Conservation (phyloP, 345 rosid genomes). For the Sisymbrium irio region DNA sequence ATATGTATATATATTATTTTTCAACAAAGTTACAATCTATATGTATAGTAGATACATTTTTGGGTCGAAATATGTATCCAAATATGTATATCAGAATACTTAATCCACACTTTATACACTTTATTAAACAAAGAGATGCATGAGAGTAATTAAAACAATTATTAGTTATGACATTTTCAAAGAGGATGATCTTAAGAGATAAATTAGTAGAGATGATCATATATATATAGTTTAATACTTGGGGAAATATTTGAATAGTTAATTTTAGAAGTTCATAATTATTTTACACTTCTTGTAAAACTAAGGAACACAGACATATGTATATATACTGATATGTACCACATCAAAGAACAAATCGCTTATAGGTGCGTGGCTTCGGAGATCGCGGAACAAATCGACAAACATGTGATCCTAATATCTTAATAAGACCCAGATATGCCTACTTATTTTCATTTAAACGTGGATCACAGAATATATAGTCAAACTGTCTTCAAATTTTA, state of each 20-base stretch:
- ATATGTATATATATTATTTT: background rate
- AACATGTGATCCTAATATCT: conserved; percentile 17
- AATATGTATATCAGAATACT: background rate
- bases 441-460: conserved; percentile 15
- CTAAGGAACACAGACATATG: background rate
- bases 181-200: background rate
- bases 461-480: conserved; percentile 18
- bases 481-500: conserved; percentile 13
- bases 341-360: too few relatives aligned
- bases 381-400: conserved; percentile 9
- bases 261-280: background rate
- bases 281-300: background rate
- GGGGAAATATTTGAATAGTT: background rate
- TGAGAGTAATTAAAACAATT: background rate
- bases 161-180: background rate
- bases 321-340: background rate
- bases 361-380: background rate
- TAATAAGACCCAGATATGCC: conserved; percentile 13
- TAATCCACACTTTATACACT: background rate
- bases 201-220: background rate
- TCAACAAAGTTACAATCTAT: too few relatives aligned
- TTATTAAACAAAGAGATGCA: background rate
- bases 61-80: too few relatives aligned
- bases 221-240: background rate
- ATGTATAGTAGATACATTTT: background rate